Evolutionary conservation across 345 rosid species (phyloP), one percentile per base, ranked within the genome.

Genomic region (Arabidopsis suecica): DNA sequence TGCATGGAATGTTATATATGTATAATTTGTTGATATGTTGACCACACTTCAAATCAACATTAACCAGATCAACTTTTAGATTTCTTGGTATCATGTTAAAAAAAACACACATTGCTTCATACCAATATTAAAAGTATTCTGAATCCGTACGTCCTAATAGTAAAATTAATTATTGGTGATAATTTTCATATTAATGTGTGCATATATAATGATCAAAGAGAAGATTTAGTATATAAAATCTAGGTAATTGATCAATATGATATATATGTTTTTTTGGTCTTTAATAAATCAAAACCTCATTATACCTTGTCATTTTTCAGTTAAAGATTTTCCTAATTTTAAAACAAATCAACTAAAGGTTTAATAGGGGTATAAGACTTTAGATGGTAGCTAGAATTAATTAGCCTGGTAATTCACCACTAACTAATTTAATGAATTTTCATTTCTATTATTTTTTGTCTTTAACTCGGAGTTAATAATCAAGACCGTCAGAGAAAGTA

Each of bases 401-500:
- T 33, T 33, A 5, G 34, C 34, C 30, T 28, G 30, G 30, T 28
- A 41, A 42, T 42, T 13, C n/a, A 42, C 47, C 47, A 42, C 47
- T 42, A 4, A 42, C 16, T 42, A 42, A 42, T 42, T 42, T 42
- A 34, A 32, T 30, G 18, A 6, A 3, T 30, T 0, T 12, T n/a
- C 41, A 18, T 42, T 44, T 28, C 2, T 28, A 16, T 16, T 3
- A 16, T 5, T 23, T 30, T 18, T 42, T 34, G 7, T 53, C 54
- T 18, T 63, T 18, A 22, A 64, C 47, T 73, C 53, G 58, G 12
- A 42, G 12, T 69, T 30, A 55, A 28, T 30, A 55, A 28, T 54
- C 57, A 45, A 55, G 53, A 72, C 41, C 61, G 60, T 9, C 14
- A 50, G 20, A 71, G 32, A 47, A 48, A 56, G 44, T 40, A 47